Base-by-base conservation (phyloP, 2,329 filamentous ascomycete species). In the Aspergillus viridinutans region DNA sequence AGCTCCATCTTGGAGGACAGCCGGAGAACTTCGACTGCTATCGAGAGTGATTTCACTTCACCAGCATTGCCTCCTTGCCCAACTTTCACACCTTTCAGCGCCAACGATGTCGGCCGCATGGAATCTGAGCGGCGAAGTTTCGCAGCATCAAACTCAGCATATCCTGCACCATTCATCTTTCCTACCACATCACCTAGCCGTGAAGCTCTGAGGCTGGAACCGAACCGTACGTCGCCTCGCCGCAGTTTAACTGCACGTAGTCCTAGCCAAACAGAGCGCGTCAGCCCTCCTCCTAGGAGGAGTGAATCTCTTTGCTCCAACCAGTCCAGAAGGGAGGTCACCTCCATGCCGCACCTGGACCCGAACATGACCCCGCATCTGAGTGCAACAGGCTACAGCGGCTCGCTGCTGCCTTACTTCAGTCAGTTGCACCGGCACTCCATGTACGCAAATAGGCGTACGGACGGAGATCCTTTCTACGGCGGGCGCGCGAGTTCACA, bases 1-100 rank as follows among this genome's bases (percentile, higher is more conserved):
- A 75, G 72, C 54, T 74, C 72, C 2, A 74, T 74, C 42, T 54
- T 74, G 26, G 71, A 74, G 9, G 72, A 72, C 29, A 65, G 66
- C 43, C 58, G 61, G 52, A 64, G 65, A 40, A 63, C 63, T 25
- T 67, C 67, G 5, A 58, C 60, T n/a, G 69, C 66, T 1, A 57
- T 61, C 6, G 70, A 73, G 9, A 64, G 64, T 25, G 66, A 69
- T 5, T 57, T 71, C 20, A 65, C 62, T 42, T 72, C 71, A 1
- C 71, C 72, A 12, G 64, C 59, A 10, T 62, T 73, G 40, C 65
- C 72, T 8, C 69, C 69, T 2, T 72, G 71, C 42, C 70, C 69
- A 21, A 71, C 67, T 3, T 74, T 69, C 25, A 65, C 67, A 2
- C 71, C 72, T n/a, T 74, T 65, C 55, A 74, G 71, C 56, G 72